Evolutionary conservation across 768 basidiomycete species (phyloP), one percentile per base, ranked within the genome.

Genomic region (Leccinum obscurum): DNA sequence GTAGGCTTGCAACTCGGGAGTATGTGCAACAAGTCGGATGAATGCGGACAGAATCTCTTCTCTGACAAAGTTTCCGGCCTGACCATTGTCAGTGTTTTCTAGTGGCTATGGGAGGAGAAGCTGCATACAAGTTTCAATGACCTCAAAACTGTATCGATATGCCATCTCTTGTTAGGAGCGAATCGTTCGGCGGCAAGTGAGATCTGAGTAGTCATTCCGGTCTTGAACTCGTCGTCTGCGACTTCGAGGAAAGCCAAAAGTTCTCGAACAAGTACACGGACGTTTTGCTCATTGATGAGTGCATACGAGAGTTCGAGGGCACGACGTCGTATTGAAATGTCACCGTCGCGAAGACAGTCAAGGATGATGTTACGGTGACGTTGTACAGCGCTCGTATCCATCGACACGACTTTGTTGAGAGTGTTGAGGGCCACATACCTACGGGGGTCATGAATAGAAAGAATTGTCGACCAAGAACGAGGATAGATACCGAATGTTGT

Each of bases 371-470:
- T 95, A 26, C 95, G 90, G 74, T 99, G 97, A 24, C 97, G 88
- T 75, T 98, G 96, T 1, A 99, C 97, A 17, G 97, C 97, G 74
- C 92, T 94, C 11, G 96, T 98, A 75, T 98, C 95, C 81, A 98
- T 95, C 9, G 92, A 84, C 7, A 99, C 97, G 39, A 98, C 96
- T 73, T 98, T 98, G 81, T 96, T 98, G 50, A 99, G 83, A 0
- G 97, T 99, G 76, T 99, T 95, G 41, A 98, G 83, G 3, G 97
- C 96, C 52, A 98, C 97, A 74, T 99, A 99, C 54, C 96, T 97
- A 67, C 4, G 53, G 32, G 28, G 30, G 7, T 2, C 34, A 20
- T 65, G 52, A 62, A 50, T n/a, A 57, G 24, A 32, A n/a, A 49
- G 49, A 56, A 57, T 50, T 34, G n/a, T 34, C 22, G 22, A 46